A percentile compares a stretch with the other conserved stretches of the same genome.
Evolutionary conservation across 768 basidiomycete species (phyloP).

Genomic region (Leucogyrophana mollusca): DNA sequence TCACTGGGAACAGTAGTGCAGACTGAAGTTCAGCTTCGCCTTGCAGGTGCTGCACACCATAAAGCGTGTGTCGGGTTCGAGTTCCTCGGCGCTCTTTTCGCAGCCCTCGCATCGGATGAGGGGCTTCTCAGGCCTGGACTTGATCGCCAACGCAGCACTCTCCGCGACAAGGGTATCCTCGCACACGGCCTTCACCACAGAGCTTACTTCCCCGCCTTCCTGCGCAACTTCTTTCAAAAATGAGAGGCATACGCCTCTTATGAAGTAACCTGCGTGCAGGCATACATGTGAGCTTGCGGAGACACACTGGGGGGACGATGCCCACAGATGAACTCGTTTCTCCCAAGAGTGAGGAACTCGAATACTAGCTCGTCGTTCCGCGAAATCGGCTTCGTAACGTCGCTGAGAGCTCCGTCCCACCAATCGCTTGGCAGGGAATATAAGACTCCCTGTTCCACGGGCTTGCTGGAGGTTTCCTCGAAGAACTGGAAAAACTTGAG

Average conservation of each 20-base stretch:
- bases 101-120: constrained; percentile 18
- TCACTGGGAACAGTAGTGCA: constrained; percentile 19
- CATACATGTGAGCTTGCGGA: not conserved
- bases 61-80: constrained; percentile 13
- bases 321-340: constrained; percentile 19
- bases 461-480: constrained; percentile 1
- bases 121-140: constrained; percentile 9
- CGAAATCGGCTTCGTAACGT: not conserved
- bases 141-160: not conserved
- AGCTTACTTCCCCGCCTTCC: not conserved
- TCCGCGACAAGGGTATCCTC: not conserved
- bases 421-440: constrained; percentile 15
- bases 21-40: constrained; percentile 12
- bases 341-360: constrained; percentile 6
- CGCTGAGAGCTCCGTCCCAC: constrained; percentile 14
- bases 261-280: constrained; percentile 7
- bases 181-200: not conserved
- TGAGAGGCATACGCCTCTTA: constrained; percentile 1
- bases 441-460: constrained; percentile 1
- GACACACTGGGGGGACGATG: too few species aligned
- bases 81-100: constrained; percentile 15
- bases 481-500: constrained; percentile 2
- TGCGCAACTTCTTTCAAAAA: not conserved
- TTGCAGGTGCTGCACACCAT: constrained; percentile 22
- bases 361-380: constrained; percentile 4